Evolutionary conservation across 176 grass and related monocot species (phyloP).

Genomic region (Luzula sylvatica): DNA sequence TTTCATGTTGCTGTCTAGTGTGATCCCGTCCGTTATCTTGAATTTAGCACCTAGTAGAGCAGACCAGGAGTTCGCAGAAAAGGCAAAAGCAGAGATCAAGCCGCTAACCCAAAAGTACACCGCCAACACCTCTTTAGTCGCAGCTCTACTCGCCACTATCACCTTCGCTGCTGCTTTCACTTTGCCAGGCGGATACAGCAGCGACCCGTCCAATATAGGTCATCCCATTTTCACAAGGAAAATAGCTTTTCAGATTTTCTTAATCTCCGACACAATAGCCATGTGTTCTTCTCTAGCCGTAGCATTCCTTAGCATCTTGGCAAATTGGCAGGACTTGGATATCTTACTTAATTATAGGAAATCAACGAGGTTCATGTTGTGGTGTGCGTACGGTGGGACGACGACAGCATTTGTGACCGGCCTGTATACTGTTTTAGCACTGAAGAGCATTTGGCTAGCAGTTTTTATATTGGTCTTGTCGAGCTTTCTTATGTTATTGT

Average conservation of each 20-base stretch:
- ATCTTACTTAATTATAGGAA: slow-evolving; percentile 5
- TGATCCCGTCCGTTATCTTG: background rate
- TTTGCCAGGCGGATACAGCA: background rate
- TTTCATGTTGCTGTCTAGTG: background rate
- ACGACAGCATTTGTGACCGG: background rate
- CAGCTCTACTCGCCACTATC: slow-evolving; percentile 5
- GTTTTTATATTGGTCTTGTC: background rate
- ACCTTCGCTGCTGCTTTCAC: slow-evolving; percentile 16
- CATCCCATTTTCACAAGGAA: slow-evolving; percentile 5
- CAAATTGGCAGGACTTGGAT: slow-evolving; percentile 7
- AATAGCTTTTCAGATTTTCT: background rate
- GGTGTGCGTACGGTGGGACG: background rate
- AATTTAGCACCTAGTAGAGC: background rate
- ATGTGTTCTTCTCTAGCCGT: slow-evolving; percentile 17
- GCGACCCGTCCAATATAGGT: background rate
- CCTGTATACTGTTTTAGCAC: background rate
- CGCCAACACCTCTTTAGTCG: slow-evolving; percentile 11
- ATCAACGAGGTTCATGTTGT: slow-evolving; percentile 3
- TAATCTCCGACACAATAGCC: slow-evolving; percentile 9
- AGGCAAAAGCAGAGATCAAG: background rate
- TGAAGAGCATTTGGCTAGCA: slow-evolving; percentile 5
- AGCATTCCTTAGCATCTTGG: background rate
- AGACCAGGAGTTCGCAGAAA: background rate
- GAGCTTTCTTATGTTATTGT: background rate
- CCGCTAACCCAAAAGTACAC: background rate